phyloP scores from a whole-genome alignment of 164 flowering plant species.

The Nelumbo lutea region DNA sequence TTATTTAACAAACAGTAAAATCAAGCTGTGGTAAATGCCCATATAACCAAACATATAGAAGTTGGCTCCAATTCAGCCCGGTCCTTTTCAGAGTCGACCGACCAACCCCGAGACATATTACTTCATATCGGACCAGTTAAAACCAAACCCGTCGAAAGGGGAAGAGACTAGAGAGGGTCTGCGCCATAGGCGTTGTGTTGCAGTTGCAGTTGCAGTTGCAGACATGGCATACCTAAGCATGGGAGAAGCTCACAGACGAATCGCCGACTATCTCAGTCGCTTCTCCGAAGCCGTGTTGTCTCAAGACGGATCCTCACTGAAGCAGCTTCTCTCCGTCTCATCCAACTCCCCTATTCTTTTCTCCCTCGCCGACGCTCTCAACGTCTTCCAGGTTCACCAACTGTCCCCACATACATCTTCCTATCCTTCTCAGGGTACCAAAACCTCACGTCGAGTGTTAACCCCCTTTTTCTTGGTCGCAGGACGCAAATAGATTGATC shows the following conservation, averaged over 20 bases:
- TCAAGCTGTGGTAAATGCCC: too few species aligned
- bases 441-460: background rate
- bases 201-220: background rate
- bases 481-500: conserved; percentile 69
- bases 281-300: conserved; percentile 69
- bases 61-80: too few species aligned
- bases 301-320: conserved; percentile 68
- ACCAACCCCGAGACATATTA: too few species aligned
- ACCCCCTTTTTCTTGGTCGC: conserved; percentile 10
- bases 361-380: conserved; percentile 82
- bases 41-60: too few species aligned
- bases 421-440: conserved; percentile 5
- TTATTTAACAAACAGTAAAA: too few species aligned
- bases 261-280: conserved; percentile 69
- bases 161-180: too few species aligned
- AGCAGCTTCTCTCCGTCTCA: conserved; percentile 65
- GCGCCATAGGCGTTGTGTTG: too few species aligned
- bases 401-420: background rate
- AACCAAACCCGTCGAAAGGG: too few species aligned
- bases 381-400: conserved; percentile 62
- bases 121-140: too few species aligned
- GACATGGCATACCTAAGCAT: conserved; percentile 76
- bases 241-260: conserved; percentile 90
- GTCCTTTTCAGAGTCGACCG: too few species aligned
- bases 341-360: conserved; percentile 56